Base-by-base conservation (phyloP, 2,329 filamentous ascomycete species). In the Leptographium wingfieldii region DNA sequence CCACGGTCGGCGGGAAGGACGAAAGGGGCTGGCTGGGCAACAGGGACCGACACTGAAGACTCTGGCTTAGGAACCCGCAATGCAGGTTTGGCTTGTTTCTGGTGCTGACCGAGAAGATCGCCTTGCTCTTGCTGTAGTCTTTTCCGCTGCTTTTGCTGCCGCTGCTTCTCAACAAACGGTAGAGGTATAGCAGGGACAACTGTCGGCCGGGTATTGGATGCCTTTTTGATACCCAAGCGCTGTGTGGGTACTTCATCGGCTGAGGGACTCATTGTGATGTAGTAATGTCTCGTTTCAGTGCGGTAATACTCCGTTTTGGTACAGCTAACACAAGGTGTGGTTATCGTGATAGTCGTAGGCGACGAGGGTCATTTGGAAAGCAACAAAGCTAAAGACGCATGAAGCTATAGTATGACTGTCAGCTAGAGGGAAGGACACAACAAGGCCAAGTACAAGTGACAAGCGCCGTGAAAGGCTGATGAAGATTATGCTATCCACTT, bases 171-270 rank as follows among this genome's bases (percentile, higher is more conserved):
- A 22, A 58, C 59, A 3, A 65, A 46, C 5, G 64, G 64, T 54
- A 65, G 58, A 14, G 64, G 64, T 35, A 65, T 65, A 33, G 61
- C 63, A 25, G 64, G 64, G 11, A 64, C 49, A 11, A 65, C 57
- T 14, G 29, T 25, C 9, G 57, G 33, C 31, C 63, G 55, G 49
- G 29, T 55, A 29, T 56, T 60, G 43, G 56, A 58, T n/a, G 56
- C n/a, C 12, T 56, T 62, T 52, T 46, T 58, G 25, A 54, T 55
- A 31, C 54, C 55, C 38, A 61, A 6, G 48, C 49, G 61, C 16
- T 59, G 31, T 5, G 57, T 54, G 46, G 43, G 22, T 19, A 51
- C 49, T 35, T 55, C 56, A 27, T 61, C 61, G 52, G 58, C 63
- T 16, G 59, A 55, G 12, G 61, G 58, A 46, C 58, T 38, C 63